A percentile compares a stretch with the other conserved stretches of the same genome.
phyloP scores from a whole-genome alignment of 257 asterid species.

The Henckelia pumila region DNA sequence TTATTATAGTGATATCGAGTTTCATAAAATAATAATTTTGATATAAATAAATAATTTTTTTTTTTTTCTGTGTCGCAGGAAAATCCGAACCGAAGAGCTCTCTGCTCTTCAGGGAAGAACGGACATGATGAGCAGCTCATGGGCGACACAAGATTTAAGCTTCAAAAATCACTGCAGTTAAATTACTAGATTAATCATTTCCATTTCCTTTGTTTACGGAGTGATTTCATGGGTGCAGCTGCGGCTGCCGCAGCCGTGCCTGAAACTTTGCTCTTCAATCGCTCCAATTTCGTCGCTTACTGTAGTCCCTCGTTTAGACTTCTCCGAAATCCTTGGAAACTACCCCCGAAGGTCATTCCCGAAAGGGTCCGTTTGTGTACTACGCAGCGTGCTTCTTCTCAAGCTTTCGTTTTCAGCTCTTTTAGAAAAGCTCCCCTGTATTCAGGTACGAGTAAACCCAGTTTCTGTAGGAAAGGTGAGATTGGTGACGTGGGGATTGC shows the following conservation, averaged over 20 bases:
- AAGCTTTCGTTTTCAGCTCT: constrained; percentile 23
- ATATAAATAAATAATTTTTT: no score
- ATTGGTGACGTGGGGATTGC: constrained; percentile 11
- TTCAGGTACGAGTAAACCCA: constrained; percentile 16
- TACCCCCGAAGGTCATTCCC: constrained; percentile 30
- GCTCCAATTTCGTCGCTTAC: constrained; percentile 25
- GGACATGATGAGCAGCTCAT: not conserved
- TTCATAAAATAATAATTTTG: no score
- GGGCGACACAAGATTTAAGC: not conserved
- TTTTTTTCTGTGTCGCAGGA: no score
- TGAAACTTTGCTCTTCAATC: constrained; percentile 36
- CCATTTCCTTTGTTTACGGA: not conserved
- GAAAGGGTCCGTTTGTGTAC: constrained; percentile 28
- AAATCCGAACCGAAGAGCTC: no score
- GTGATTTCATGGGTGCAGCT: constrained; percentile 55
- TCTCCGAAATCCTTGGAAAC: constrained; percentile 29
- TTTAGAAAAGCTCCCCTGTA: constrained; percentile 17
- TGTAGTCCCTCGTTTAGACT: constrained; percentile 31
- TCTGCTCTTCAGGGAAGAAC: not conserved
- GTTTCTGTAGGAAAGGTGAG: constrained; percentile 27
- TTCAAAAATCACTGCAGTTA: not conserved
- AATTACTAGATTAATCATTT: not conserved
- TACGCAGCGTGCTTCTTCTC: constrained; percentile 32
- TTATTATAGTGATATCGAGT: no score
- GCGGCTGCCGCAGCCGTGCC: constrained; percentile 40